Base-by-base conservation (phyloP, 768 basidiomycete species). In the Strobilomyces echinocephalus region DNA sequence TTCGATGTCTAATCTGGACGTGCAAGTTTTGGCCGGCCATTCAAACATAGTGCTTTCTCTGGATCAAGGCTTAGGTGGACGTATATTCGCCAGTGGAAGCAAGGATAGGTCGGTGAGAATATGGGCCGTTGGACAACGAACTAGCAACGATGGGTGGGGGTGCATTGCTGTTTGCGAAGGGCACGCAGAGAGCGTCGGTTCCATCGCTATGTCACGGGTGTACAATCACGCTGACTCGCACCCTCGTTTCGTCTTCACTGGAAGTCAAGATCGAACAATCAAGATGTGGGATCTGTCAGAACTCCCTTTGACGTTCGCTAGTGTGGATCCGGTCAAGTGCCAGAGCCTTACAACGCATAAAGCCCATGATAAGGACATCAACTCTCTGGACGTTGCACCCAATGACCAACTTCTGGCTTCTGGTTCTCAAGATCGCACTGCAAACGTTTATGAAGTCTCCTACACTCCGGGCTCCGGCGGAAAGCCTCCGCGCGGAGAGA, bases 301-400 rank as follows among this genome's bases (percentile, higher is more conserved):
- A 14, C 71, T 86, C 4, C 70, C 78, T 1, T 46, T 72, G n/a
- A 57, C 59, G 24, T 63, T 60, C 24, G 52, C 61, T 35, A 62
- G 59, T 26, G 63, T 55, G 21, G 67, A 74, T 41, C 50, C 56
- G 16, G 50, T 74, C 33, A 83, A 79, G 54, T 87, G 86, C 65
- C 83, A 79, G 64, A 91, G 91, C 57, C 74, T 98, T 33, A 79
- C 80, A 33, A 98, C 97, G 12, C 81, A 86, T 46, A 90, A 88
- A 67, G 91, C 94, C 12, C 97, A 98, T 71, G 97, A 98, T 50
- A 98, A 97, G 73, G 97, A 98, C 71, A 98, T 99, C 73, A 99
- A 99, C 69, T 84, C 94, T 52, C 78, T 99, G 38, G 97, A 98
- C 68, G 76, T 98, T 15, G 77, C 95, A 4, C 94, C 92, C 6